Base-by-base conservation (phyloP, 2,329 filamentous ascomycete species). In the Stromatinia cepivora region DNA sequence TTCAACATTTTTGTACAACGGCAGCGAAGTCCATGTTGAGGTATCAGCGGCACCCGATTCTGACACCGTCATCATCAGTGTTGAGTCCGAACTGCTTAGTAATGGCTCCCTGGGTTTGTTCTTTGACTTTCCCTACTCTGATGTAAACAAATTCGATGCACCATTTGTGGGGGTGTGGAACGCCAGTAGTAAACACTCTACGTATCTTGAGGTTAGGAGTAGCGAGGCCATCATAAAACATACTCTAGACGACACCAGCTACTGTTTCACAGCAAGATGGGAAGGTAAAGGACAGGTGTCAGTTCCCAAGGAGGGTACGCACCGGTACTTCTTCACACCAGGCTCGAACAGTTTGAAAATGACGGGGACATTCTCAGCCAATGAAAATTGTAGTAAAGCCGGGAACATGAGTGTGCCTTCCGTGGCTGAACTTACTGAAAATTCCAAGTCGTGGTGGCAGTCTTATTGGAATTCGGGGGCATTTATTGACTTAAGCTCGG, bases 101-200 rank as follows among this genome's bases (percentile, higher is more conserved):
- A 73, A 70, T 0, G 79, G 80, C 0, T 77, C 78, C 4, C 72
- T 83, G 1, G 72, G 76, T 0, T 74, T 82, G 7, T 80, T 82
- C 28, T 71, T 83, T 20, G 82, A 83, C 70, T 83, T 81, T 64
- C 81, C 81, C 0, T 83, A 82, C 54, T 76, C 76, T 2, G 78
- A 78, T 4, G 76, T 77, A n/a, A 81, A 81, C 70, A 83, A 83
- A 69, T 83, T 81, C 36, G 79, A 83, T 61, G 80, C 81, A 15
- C 75, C 75, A 36, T 83, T 82, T 45, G 81, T 79, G 0, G 82
- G 81, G 0, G 75, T 79, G n/a, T 76, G 80, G 36, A 78, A 82
- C 25, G 80, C 80, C 25, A 79, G 79, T 0, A 67, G 75, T 7
- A 80, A 81, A 39, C 82, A 83, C 66, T 80, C 77, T 0, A 82